Conservation (phyloP, 495 filamentous ascomycete species). For the Daldinia loculata region DNA sequence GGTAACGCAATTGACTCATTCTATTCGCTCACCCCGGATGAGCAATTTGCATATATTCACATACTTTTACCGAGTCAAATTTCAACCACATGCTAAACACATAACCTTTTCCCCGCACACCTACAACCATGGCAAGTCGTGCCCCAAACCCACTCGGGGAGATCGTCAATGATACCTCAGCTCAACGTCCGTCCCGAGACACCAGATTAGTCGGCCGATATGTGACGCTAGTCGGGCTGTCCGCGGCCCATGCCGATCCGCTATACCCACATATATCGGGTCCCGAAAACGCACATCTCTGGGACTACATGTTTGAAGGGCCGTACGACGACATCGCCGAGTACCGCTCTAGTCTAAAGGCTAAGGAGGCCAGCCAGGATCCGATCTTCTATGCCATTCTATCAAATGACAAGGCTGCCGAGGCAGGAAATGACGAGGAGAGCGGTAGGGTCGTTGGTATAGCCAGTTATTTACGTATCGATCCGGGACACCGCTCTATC, state of each 20-base stretch:
- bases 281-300: slow-evolving; percentile 49
- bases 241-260: slow-evolving; percentile 47
- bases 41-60: neutral
- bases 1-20: slow-evolving; percentile 6
- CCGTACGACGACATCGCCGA: slow-evolving; percentile 48
- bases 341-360: slow-evolving; percentile 46
- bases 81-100: neutral
- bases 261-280: slow-evolving; percentile 54
- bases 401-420: slow-evolving; percentile 27
- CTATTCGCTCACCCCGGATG: neutral
- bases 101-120: neutral
- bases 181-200: slow-evolving; percentile 39
- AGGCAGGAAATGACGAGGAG: neutral
- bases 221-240: slow-evolving; percentile 52
- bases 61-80: neutral
- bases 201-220: slow-evolving; percentile 49
- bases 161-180: slow-evolving; percentile 31
- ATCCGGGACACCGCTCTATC: slow-evolving; percentile 48
- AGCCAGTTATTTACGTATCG: slow-evolving; percentile 56
- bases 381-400: slow-evolving; percentile 57
- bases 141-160: slow-evolving; percentile 38
- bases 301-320: slow-evolving; percentile 58
- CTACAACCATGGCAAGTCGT: slow-evolving; percentile 17
- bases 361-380: slow-evolving; percentile 45
- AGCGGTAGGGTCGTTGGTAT: slow-evolving; percentile 51